Percentiles rank a stretch among this genome's conserved stretches.
Conservation (phyloP, 2,329 filamentous ascomycete species). For the Ampelomyces quisqualis region DNA sequence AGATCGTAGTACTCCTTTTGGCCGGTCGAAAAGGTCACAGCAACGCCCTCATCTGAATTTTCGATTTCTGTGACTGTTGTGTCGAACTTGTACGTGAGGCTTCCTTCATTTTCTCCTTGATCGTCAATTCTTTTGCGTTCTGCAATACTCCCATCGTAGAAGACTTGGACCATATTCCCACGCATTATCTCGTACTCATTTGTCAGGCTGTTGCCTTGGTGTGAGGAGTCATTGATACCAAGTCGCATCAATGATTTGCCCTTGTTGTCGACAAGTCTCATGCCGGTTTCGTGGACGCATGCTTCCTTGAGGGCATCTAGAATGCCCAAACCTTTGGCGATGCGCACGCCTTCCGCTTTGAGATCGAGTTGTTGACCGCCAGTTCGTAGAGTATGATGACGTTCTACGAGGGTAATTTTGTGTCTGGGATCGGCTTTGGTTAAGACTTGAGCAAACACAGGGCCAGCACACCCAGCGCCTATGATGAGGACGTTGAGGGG, state of each 20-base stretch:
- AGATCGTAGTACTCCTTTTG: slow-evolving; percentile 22
- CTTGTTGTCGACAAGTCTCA: slow-evolving; percentile 36
- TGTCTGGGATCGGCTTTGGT: slow-evolving; percentile 43
- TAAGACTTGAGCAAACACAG: slow-evolving; percentile 54
- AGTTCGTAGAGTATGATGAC: slow-evolving; percentile 46
- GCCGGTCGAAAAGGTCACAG: slow-evolving; percentile 22
- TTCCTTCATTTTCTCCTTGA: slow-evolving; percentile 8
- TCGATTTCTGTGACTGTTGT: slow-evolving; percentile 19
- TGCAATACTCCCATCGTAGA: slow-evolving; percentile 22
- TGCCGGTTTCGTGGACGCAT: slow-evolving; percentile 44
- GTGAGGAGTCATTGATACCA: slow-evolving; percentile 35
- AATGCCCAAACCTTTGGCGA: slow-evolving; percentile 46
- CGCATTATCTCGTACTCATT: slow-evolving; percentile 38
- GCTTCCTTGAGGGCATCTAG: slow-evolving; percentile 35
- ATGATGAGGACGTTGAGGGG: slow-evolving; percentile 31
- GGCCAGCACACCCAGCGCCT: slow-evolving; percentile 32
- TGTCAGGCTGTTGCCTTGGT: slow-evolving; percentile 22
- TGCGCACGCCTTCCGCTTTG: slow-evolving; percentile 45
- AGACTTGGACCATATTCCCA: slow-evolving; percentile 37
- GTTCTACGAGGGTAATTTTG: slow-evolving; percentile 47
- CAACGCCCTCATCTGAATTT: slow-evolving; percentile 11
- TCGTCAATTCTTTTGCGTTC: slow-evolving; percentile 13
- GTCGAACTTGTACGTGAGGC: slow-evolving; percentile 12
- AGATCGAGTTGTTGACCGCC: slow-evolving; percentile 51
- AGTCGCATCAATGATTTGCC: slow-evolving; percentile 18